A percentile compares a stretch with the other conserved stretches of the same genome.
Conservation (phyloP, 495 filamentous ascomycete species). For the Penicillium coprophilum region DNA sequence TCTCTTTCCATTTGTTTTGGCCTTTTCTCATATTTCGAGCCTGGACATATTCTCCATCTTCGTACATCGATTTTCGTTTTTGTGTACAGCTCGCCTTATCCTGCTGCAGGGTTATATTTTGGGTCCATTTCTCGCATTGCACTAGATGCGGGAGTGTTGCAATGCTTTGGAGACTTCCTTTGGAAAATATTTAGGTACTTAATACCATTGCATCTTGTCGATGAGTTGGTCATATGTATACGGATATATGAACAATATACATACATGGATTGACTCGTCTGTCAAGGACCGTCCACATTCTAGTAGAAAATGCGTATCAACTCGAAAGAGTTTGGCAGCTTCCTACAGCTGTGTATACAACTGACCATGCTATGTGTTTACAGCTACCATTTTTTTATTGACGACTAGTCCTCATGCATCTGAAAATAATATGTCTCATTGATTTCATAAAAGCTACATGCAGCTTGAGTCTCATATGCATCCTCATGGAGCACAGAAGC, state of each 20-base stretch:
- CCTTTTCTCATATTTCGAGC: constrained; percentile 19
- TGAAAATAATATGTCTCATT: constrained; percentile 1
- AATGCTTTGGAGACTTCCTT: constrained; percentile 12
- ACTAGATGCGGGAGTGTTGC: constrained; percentile 17
- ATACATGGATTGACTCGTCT: not conserved
- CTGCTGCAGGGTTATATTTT: constrained; percentile 2
- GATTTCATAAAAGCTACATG: constrained; percentile 6
- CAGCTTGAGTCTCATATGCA: not conserved
- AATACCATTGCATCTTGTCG: constrained; percentile 25
- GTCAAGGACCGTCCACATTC: not conserved
- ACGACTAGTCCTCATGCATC: not conserved
- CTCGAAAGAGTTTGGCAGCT: not conserved
- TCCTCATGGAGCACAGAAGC: not conserved
- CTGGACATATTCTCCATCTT: constrained; percentile 26
- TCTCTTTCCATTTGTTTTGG: constrained; percentile 4
- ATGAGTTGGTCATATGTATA: not conserved
- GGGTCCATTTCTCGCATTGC: constrained; percentile 1
- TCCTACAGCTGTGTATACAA: not conserved
- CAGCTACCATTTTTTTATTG: not conserved
- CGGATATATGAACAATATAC: not conserved
- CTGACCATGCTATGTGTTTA: not conserved
- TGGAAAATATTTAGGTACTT: constrained; percentile 22
- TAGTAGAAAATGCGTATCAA: not conserved
- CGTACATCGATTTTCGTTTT: constrained; percentile 14
- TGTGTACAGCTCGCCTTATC: constrained; percentile 6